phyloP scores from a whole-genome alignment of 2,329 filamentous ascomycete genomes.

The Canariomyces notabilis region DNA sequence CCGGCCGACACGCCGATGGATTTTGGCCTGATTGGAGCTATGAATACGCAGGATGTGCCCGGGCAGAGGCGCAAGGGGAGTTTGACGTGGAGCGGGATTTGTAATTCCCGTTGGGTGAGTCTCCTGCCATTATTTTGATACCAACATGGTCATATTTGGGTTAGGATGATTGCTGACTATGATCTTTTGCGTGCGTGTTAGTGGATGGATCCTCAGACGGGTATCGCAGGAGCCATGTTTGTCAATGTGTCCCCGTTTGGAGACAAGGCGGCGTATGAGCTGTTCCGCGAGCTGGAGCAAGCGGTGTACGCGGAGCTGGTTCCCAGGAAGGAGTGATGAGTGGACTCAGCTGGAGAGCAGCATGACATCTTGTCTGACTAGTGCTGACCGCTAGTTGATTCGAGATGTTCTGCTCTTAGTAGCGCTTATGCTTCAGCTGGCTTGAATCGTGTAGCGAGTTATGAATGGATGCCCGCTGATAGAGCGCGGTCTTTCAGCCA shows the following conservation, averaged over 20 bases:
- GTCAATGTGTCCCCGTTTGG: slow-evolving; percentile 36
- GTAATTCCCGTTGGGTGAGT: slow-evolving; percentile 40
- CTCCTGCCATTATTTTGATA: neutral
- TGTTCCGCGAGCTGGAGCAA: slow-evolving; percentile 38
- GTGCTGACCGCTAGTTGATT: neutral
- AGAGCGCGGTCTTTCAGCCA: too few relatives aligned
- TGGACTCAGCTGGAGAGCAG: neutral
- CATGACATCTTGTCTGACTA: neutral
- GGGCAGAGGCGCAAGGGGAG: slow-evolving; percentile 39
- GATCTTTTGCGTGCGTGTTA: too few relatives aligned
- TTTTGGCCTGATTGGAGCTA: slow-evolving; percentile 35
- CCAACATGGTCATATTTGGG: too few relatives aligned
- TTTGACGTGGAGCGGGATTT: slow-evolving; percentile 41
- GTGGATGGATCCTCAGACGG: slow-evolving; percentile 32
- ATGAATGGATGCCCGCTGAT: too few relatives aligned
- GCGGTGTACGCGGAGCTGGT: slow-evolving; percentile 33
- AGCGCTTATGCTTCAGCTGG: too few relatives aligned
- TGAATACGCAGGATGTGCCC: slow-evolving; percentile 36
- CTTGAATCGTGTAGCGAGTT: too few relatives aligned
- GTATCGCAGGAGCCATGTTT: slow-evolving; percentile 37
- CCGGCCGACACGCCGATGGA: slow-evolving; percentile 30
- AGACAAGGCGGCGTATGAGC: slow-evolving; percentile 31
- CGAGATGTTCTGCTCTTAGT: too few relatives aligned
- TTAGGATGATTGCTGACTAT: neutral
- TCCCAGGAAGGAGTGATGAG: neutral